Base-by-base conservation (phyloP, 2,329 filamentous ascomycete species). In the Juglanconis sp. region DNA sequence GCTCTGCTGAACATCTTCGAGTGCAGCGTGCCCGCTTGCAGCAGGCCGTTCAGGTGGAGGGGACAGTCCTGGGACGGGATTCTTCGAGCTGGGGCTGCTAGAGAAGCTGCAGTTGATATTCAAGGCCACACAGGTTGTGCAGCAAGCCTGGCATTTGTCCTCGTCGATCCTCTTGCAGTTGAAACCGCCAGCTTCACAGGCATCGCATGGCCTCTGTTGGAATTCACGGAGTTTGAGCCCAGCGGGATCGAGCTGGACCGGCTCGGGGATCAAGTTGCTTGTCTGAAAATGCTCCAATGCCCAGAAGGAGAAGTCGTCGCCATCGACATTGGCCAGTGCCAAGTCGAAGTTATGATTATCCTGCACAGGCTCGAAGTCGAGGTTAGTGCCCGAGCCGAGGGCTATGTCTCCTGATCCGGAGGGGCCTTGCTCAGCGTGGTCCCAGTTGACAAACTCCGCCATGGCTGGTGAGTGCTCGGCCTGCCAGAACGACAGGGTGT, bases 371-470 rank as follows among this genome's bases (percentile, higher is more conserved):
- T 57, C 38, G 34, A 61, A 57, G 57, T 74, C 71, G 51, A 69
- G 61, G 53, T 68, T 69, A 63, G 73, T 71, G 65, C 77, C 73
- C 63, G 74, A 71, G 44, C 73, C 69, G 53, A 69, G 65, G 38
- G 70, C 64, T 36, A 73, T 65, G 61, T 73, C 55, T 8, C 32
- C 53, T 10, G 52, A 32, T 4, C 57, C 53, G 13, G 53, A 38
- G 4, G 50, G 40, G 46, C 72, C 70, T 47, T 76, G 73, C 50
- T 74, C 79, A 53, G 78, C 76, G 60, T 79, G 73, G 66, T 86
- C 82, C 83, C 85, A 87, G 69, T 86, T 78, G 71, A 90, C 82
- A 69, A 88, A 86, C 63, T 87, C 81, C 58, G 88, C 85, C 77
- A 82, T 76, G 15, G 44, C 31, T 36, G 44, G 59, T 24, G 58